Conservation (phyloP, 202 grass and related monocot genomes). For the Hordeum pubiflorum region DNA sequence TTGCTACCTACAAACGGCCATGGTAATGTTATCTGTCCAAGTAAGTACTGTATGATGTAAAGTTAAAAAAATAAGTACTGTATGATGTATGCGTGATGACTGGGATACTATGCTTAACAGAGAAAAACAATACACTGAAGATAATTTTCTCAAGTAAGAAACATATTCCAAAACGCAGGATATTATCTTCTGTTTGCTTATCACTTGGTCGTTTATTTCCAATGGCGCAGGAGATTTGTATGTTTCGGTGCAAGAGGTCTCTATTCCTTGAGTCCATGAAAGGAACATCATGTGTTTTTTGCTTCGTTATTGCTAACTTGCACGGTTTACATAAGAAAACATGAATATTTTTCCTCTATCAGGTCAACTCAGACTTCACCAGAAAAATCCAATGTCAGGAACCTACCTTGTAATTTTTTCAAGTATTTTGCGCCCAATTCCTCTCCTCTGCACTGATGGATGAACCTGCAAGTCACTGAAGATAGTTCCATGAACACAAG, state of each 20-base stretch:
- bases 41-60: no score
- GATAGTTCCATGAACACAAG: constrained; percentile 34
- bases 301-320: not conserved
- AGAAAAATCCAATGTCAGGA: not conserved
- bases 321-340: not conserved
- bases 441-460: constrained; percentile 65
- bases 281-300: not conserved
- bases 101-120: no score
- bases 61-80: no score
- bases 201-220: not conserved
- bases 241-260: not conserved
- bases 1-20: not conserved
- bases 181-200: not conserved
- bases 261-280: not conserved
- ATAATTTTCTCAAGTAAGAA: not conserved
- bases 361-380: not conserved
- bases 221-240: not conserved
- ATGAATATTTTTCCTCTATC: not conserved
- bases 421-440: constrained; percentile 80
- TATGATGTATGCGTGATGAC: no score
- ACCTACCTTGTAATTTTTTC: constrained; percentile 69
- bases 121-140: no score
- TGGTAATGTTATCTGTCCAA: not conserved
- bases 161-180: not conserved
- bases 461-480: constrained; percentile 81